Percentiles rank a stretch among this genome's conserved stretches.
Conservation (phyloP, 75 land plant species). For the Pseudotsuga menziesii region DNA sequence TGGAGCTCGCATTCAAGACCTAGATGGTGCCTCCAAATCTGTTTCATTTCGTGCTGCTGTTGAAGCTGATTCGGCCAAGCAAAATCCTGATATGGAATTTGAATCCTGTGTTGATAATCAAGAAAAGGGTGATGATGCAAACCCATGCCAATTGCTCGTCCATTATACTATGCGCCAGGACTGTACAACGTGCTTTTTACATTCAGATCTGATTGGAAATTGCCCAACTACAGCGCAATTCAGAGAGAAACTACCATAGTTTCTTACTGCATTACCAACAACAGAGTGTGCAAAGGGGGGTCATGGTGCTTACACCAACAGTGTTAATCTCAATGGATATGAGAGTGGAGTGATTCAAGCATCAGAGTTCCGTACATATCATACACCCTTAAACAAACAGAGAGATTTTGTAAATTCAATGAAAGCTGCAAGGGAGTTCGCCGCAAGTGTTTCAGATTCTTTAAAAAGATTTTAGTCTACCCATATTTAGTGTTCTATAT, state of each 20-base stretch:
- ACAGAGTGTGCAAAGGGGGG: conserved; percentile 97
- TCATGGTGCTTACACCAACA: conserved; percentile 85
- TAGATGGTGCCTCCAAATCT: too few species aligned
- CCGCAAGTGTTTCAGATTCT: conserved; percentile 64
- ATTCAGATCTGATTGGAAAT: conserved; percentile 64
- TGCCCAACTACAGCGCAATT: conserved; percentile 88
- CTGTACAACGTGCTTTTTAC: conserved; percentile 92
- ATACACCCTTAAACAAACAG: conserved; percentile 94
- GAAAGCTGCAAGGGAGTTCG: conserved; percentile 84
- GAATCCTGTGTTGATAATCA: too few species aligned
- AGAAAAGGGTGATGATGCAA: too few species aligned
- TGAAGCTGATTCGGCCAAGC: too few species aligned
- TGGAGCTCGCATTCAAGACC: neutral
- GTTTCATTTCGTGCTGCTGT: too few species aligned
- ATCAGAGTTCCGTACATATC: conserved; percentile 91
- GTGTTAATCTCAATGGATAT: conserved; percentile 67
- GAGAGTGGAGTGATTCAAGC: conserved; percentile 78
- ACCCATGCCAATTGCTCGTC: too few species aligned
- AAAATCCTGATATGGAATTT: too few species aligned
- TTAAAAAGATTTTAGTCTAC: too few species aligned
- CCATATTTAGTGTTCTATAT: too few species aligned
- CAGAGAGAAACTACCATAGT: conserved; percentile 94
- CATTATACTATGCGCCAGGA: too few species aligned
- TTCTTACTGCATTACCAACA: conserved; percentile 87
- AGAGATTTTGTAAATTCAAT: conserved; percentile 78